Conservation (phyloP, 441 rosid species). For the California macrophylla region DNA sequence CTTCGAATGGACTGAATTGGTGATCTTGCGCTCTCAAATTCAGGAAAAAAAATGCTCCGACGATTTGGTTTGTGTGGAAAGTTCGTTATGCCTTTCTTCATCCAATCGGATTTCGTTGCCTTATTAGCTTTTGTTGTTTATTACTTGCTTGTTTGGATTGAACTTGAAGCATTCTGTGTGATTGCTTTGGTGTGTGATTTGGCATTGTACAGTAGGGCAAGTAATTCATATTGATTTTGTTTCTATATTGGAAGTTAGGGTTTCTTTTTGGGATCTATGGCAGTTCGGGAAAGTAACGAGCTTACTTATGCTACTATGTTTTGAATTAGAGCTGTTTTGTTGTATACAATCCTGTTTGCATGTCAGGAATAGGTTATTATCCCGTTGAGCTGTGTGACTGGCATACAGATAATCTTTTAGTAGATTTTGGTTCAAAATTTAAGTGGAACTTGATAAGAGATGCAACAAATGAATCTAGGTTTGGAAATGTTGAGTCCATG, state of each 20-base stretch:
- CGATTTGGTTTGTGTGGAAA: not conserved
- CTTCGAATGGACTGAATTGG: not conserved
- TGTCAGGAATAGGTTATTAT: not conserved
- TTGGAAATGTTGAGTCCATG: not conserved
- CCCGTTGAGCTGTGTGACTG: not conserved
- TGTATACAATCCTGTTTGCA: not conserved
- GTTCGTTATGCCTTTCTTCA: not conserved
- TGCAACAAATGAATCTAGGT: not conserved
- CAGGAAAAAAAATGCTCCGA: not conserved
- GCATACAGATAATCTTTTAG: not conserved
- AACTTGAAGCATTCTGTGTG: not conserved
- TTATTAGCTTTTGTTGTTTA: not conserved
- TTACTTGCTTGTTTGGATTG: not conserved
- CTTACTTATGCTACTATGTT: not conserved
- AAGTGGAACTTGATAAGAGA: not conserved
- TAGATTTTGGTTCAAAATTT: not conserved
- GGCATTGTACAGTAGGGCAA: not conserved
- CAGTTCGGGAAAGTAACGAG: not conserved
- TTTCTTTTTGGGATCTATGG: not conserved
- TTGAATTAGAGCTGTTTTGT: not conserved
- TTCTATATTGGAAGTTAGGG: not conserved
- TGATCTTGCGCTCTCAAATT: not conserved
- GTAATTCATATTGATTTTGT: not conserved
- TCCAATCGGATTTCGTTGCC: not conserved
- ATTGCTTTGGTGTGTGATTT: not conserved